Base-by-base conservation (phyloP, 495 filamentous ascomycete species). In the Alectoria sarmentosa region DNA sequence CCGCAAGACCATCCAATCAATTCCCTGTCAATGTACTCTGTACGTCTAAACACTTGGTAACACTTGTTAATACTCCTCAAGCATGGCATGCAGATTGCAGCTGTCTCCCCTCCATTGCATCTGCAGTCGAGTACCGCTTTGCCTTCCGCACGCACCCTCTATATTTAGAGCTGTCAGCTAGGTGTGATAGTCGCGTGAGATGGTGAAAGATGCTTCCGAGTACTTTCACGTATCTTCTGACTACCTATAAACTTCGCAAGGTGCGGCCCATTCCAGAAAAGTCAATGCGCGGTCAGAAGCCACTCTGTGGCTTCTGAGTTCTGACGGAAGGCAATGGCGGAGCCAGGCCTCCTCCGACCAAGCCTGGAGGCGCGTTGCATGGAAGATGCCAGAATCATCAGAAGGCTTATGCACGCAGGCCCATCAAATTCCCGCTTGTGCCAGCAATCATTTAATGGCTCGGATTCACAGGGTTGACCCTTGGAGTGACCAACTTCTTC, bases 271-370 rank as follows among this genome's bases (percentile, higher is more conserved):
- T 54, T 26, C 26, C 7, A 32, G n/a, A 55, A 55, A 55, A 55
- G 30, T 55, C 30, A 21, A 55, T 55, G 52, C 34, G 30, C 52
- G 52, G 52, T 55, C 28, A 55, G 28, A 34, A 55, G 52, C 52
- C 52, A 55, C 52, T 13, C 17, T 30, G 21, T 21, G n/a, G 2
- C 32, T 34, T 19, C 9, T 19, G 17, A 5, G n/a, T n/a, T n/a
- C n/a, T n/a, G n/a, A 34, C 52, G 52, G 52, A 55, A 55, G 30
- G 30, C 52, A 55, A n/a, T n/a, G n/a, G 52, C 52, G 52, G 52
- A 55, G 52, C 52, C 52, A 30, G 49, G 8, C 52, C 30, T 55
- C 26, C 26, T 15, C 15, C 30, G 28, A 54, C 14, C 3, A 4
- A n/a, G n/a, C 28, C 39, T 26, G 14, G 23, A 49, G n/a, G 46